A percentile compares a stretch with the other conserved stretches of the same genome.
Evolutionary conservation across 2,329 filamentous ascomycete species (phyloP).

Genomic region (Cordyceps pruinosa): DNA sequence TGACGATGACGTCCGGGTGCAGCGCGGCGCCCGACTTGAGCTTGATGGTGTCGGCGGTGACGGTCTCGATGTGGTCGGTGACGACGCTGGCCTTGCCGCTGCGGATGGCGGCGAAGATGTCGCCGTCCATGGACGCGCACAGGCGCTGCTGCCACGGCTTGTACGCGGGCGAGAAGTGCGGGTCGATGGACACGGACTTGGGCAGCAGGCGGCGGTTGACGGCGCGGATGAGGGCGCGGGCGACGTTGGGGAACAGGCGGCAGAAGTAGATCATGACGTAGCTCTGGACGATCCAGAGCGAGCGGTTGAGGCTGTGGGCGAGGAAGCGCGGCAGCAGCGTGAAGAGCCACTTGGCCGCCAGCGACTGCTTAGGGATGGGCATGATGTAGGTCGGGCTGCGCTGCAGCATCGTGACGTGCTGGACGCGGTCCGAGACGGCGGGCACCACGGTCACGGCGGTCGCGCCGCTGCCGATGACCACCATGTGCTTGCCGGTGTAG

Average conservation of each 20-base stretch:
- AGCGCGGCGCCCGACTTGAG: constrained; percentile 39
- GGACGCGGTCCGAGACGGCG: constrained; percentile 48
- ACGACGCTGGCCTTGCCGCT: constrained; percentile 33
- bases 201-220: constrained; percentile 42
- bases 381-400: constrained; percentile 58
- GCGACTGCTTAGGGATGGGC: constrained; percentile 36
- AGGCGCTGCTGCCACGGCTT: constrained; percentile 62
- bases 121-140: constrained; percentile 47
- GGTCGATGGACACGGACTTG: constrained; percentile 36
- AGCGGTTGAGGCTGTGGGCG: constrained; percentile 37
- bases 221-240: constrained; percentile 36
- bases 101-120: constrained; percentile 38
- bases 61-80: constrained; percentile 39
- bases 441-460: constrained; percentile 62
- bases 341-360: constrained; percentile 27
- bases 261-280: constrained; percentile 41
- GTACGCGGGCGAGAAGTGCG: constrained; percentile 49
- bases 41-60: constrained; percentile 37
- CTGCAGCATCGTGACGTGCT: constrained; percentile 62
- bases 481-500: constrained; percentile 56
- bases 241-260: constrained; percentile 38
- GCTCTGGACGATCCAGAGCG: constrained; percentile 39
- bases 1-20: constrained; percentile 55
- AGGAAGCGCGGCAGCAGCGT: constrained; percentile 36
- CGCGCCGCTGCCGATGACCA: constrained; percentile 61